Percentiles rank a stretch among this genome's conserved stretches.
phyloP scores from a whole-genome alignment of 441 rosid species.

The Codiaeum variegatum region DNA sequence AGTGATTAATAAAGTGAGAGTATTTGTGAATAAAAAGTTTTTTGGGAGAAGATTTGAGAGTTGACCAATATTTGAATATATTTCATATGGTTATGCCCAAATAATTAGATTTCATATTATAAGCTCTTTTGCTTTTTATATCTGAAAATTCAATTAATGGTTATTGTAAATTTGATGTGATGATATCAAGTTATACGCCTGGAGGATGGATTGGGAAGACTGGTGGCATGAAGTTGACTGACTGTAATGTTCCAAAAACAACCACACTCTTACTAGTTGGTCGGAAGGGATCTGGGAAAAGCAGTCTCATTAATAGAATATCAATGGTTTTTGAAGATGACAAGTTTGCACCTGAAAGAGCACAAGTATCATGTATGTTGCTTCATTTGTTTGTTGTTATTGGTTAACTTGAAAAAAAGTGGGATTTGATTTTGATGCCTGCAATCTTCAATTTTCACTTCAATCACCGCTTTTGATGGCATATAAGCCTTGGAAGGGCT shows the following conservation, averaged over 20 bases:
- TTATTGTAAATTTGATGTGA: constrained; percentile 8
- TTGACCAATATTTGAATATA: no score
- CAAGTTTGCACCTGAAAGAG: constrained; percentile 57
- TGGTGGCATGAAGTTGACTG: constrained; percentile 29
- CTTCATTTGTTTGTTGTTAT: constrained; percentile 12
- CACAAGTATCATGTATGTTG: constrained; percentile 74
- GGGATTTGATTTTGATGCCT: not conserved
- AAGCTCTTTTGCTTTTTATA: not conserved
- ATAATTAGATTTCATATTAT: not conserved
- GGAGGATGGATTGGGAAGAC: constrained; percentile 58
- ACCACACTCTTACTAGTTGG: constrained; percentile 66
- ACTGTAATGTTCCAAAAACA: constrained; percentile 48
- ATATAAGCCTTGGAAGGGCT: no score
- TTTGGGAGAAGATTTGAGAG: no score
- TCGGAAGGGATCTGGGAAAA: constrained; percentile 80
- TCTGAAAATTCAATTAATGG: constrained; percentile 12
- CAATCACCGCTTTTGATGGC: not conserved
- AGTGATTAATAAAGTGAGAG: no score
- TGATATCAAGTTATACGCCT: constrained; percentile 47
- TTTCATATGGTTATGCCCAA: no score
- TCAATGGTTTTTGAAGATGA: constrained; percentile 64
- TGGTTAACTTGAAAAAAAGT: not conserved
- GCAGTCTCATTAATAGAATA: constrained; percentile 74
- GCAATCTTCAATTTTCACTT: not conserved
- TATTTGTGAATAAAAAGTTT: no score